Evolutionary conservation across 257 asterid genomes (phyloP), one percentile per base, ranked within the genome.

Genomic region (Cynanchum wilfordii): DNA sequence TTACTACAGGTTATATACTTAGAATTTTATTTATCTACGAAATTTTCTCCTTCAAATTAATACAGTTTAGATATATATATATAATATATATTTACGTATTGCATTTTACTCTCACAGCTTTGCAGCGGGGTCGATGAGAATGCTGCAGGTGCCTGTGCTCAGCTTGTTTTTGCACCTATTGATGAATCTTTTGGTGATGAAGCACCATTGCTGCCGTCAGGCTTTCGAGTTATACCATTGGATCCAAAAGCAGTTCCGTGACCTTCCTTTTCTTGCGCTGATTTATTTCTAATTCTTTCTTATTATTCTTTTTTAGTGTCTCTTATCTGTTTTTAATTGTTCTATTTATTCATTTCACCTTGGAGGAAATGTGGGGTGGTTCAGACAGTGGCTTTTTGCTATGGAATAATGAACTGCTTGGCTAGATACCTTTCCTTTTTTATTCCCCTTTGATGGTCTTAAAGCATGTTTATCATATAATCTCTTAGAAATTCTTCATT

Each of bases 171-270:
- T 82, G 96, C 98, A 49, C 96, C 99, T 2, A 92, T 95, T 17
- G 97, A 92, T 56, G 99, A 90, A 76, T 87, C 97, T 19, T 92
- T 95, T 57, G 95, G 96, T 16, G 98, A 95, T 33, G 99, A 95
- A 72, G 98, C 96, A 65, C 94, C 92, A 20, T 38, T 95, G 82
- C 88, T 92, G 47, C 91, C 98, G 13, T 92, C 98, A 50, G 99
- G 99, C 17, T 95, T 95, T 72, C 98, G 92, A 50, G 96, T 95
- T 74, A 95, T 95, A 62, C 97, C 98, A 3, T 76, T 95, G 81
- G 98, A 87, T 68, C 86, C 92, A 72, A 90, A 90, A 92, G 82
- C 96, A 78, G 99, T 95, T 84, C 75, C 56, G 93, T 82, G 75
- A 42, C 76, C 64, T 68, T 69, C 55, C 66, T 75, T 45, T n/a